Conservation (phyloP, 768 basidiomycete genomes). For the Termitomyces sp. region DNA sequence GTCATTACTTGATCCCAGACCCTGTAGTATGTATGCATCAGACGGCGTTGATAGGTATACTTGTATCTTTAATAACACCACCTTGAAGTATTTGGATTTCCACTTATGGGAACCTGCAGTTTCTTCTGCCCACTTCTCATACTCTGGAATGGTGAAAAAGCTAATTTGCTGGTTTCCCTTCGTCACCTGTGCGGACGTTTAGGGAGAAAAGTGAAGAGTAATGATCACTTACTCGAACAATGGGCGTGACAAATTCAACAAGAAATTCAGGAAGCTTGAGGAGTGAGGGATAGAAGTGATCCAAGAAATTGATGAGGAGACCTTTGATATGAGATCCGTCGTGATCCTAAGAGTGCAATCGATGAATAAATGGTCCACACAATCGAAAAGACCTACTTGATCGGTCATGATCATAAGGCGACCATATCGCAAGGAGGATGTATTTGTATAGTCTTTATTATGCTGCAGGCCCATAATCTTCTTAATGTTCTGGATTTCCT, state of each 20-base stretch:
- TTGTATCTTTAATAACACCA: slow-evolving; percentile 24
- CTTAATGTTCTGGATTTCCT: slow-evolving; percentile 95
- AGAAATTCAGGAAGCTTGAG: slow-evolving; percentile 88
- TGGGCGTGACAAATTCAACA: slow-evolving; percentile 97
- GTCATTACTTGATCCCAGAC: slow-evolving; percentile 91
- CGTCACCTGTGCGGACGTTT: slow-evolving; percentile 41
- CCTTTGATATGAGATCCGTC: slow-evolving; percentile 99
- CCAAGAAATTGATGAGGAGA: slow-evolving; percentile 96
- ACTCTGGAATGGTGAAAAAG: slow-evolving; percentile 98
- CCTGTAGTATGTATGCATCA: slow-evolving; percentile 40
- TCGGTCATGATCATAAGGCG: slow-evolving; percentile 99
- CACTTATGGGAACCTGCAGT: slow-evolving; percentile 77
- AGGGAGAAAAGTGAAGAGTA: not conserved
- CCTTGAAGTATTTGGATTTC: slow-evolving; percentile 97
- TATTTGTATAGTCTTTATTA: slow-evolving; percentile 77
- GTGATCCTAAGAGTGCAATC: slow-evolving; percentile 65
- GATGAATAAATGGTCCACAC: not conserved
- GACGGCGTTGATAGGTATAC: not conserved
- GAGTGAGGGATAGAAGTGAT: slow-evolving; percentile 94
- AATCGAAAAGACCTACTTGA: slow-evolving; percentile 55
- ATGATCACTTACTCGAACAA: slow-evolving; percentile 69
- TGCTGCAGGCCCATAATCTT: slow-evolving; percentile 97
- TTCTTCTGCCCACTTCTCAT: slow-evolving; percentile 83
- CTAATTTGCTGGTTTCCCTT: slow-evolving; percentile 76
- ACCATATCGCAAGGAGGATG: slow-evolving; percentile 78